Evolutionary conservation across 2,329 filamentous ascomycete species (phyloP).

Genomic region (Chaetomium strumarium): DNA sequence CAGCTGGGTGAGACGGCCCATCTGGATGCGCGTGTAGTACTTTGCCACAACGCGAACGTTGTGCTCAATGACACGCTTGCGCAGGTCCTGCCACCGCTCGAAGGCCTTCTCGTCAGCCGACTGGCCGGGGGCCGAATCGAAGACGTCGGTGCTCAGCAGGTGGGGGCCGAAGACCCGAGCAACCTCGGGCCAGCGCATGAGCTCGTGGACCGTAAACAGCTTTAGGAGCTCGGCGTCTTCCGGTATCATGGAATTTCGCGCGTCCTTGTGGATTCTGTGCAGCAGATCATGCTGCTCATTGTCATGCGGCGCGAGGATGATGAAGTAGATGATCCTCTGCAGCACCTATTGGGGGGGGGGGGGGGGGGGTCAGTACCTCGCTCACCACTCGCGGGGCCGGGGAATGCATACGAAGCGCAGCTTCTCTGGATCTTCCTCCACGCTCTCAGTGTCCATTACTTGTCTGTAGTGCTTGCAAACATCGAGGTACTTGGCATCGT

Average conservation of each 20-base stretch:
- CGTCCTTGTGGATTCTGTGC: slow-evolving; percentile 83
- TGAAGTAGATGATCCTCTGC: slow-evolving; percentile 94
- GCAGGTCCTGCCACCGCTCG: slow-evolving; percentile 86
- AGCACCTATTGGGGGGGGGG: slow-evolving; percentile 68
- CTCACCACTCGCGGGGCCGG: background rate
- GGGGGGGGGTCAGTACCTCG: slow-evolving; percentile 16
- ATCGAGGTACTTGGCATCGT: slow-evolving; percentile 95
- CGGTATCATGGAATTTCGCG: slow-evolving; percentile 70
- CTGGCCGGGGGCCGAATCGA: slow-evolving; percentile 60
- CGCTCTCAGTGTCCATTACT: slow-evolving; percentile 90
- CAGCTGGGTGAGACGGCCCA: slow-evolving; percentile 81
- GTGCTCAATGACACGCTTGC: slow-evolving; percentile 98
- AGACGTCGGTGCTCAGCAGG: slow-evolving; percentile 84
- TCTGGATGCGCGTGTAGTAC: slow-evolving; percentile 97
- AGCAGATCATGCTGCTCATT: slow-evolving; percentile 98
- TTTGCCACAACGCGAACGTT: slow-evolving; percentile 96
- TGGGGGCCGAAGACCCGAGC: slow-evolving; percentile 83
- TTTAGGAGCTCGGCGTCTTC: slow-evolving; percentile 82
- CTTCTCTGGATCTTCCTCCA: slow-evolving; percentile 82
- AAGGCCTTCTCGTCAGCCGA: slow-evolving; percentile 73
- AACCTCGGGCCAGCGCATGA: slow-evolving; percentile 98
- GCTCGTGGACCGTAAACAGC: slow-evolving; percentile 88
- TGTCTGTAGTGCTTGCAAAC: slow-evolving; percentile 98
- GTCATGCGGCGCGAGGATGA: slow-evolving; percentile 93
- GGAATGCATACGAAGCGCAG: slow-evolving; percentile 65